Evolutionary conservation across 139 green algal species (phyloP), one percentile per base, ranked within the genome.

Genomic region (Coelastrella sp.): DNA sequence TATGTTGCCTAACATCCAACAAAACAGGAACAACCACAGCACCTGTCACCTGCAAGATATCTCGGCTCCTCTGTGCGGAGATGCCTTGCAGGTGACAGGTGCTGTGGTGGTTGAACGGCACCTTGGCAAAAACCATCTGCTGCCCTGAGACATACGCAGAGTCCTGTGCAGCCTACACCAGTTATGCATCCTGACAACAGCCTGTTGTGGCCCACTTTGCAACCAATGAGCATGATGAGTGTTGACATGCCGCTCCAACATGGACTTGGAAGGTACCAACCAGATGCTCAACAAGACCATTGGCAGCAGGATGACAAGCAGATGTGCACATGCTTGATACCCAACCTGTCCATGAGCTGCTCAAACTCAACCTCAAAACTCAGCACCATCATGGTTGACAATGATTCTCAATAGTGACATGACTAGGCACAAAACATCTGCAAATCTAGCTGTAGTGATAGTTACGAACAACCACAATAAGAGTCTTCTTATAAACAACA

Each of bases 141-240:
- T 67, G 45, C 11, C n/a, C n/a, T 43, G 73, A n/a, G 48, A 68
- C 73, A 81, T 81, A 67, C 73, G 43, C 48, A 81, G 27, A 81
- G 73, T 48, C 35, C 27, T 17, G 62, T 81, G 73, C 27, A 81
- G 11, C 3, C 73, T 3, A 32, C 27, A 43, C 73, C 48, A 68
- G 23, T 81, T 67, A 25, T 81, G 73, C 43, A 48, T 41, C 2
- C 73, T 21, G 3, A 81, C 38, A 6, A 81, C 73, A 30, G 73
- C n/a, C n/a, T n/a, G n/a, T n/a, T n/a, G n/a, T n/a, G n/a, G 73
- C 48, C 64, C 13, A 45, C 73, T 81, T 45, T 81, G 73, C 45
- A 81, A 13, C 73, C 73, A 81, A 25, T 81, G 73, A 13, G 37
- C 9, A 2, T 43, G 73, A 43, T 81, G 73, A 4, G 45, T 45